Evolutionary conservation across 2,329 filamentous ascomycete genomes (phyloP), one percentile per base, ranked within the genome.

Genomic region (Arthrinium phaeospermum): DNA sequence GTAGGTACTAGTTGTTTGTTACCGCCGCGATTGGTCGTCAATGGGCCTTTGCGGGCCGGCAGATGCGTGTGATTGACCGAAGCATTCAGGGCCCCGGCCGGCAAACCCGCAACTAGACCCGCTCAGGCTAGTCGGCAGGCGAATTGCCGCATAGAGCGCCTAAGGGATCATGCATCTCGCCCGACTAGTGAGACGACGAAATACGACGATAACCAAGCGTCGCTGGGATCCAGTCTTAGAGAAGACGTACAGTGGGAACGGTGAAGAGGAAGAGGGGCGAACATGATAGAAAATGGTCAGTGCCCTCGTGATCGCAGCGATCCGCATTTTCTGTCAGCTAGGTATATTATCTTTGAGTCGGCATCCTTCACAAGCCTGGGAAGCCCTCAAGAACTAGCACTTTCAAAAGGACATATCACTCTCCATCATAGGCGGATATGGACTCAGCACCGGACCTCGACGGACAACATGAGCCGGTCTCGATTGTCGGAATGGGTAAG

Each of bases 401-500:
- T 61, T 61, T 61, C 30, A 37, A 53, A 30, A 37, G 53, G 53
- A 61, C 8, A 37, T 19, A 22, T 19, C 34, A 61, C 19, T 30
- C 53, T 61, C 53, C 53, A 61, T 61, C 53, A 61, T 61, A 61
- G 53, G 53, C 53, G 53, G 53, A 61, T 61, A 61, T 61, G 53
- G 53, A 61, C 30, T 37, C 53, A 61, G 19, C 34, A 34, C 53
- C 30, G 53, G 53, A 61, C 27, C 53, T 61, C 53, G 53, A 61
- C 27, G 53, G 53, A 37, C 53, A 61, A 61, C 53, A 61, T 47
- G 69, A 70, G 69, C 69, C 69, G 30, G 45, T 70, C 45, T 49
- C 69, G 24, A 70, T 70, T 46, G 51, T 70, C 34, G 69, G 69
- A 37, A 70, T 70, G 69, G 49, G 69, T 70, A 44, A 53, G 27